A percentile compares a stretch with the other conserved stretches of the same genome.
Conservation (phyloP, 345 rosid species). For the Sapria himalayana region DNA sequence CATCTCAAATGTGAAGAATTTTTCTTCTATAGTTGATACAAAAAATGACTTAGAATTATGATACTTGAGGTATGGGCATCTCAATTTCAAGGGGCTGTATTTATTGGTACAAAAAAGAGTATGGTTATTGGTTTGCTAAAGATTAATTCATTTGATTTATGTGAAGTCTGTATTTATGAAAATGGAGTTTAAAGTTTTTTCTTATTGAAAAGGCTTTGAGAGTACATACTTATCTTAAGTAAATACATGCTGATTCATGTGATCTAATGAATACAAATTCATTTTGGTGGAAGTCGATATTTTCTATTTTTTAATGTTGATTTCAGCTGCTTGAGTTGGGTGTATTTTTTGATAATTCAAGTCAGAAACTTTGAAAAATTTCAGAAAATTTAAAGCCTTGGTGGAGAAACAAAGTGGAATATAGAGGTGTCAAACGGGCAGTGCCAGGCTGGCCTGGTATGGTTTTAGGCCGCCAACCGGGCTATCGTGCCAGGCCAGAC, state of each 20-base stretch:
- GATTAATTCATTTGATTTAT: slow-evolving; percentile 1
- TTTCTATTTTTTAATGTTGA: slow-evolving; percentile 3
- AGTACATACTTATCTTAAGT: background rate
- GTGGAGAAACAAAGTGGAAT: slow-evolving; percentile 1
- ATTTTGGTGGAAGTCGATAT: background rate
- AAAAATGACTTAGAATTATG: background rate
- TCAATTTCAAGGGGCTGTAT: background rate
- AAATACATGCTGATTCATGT: background rate
- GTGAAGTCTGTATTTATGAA: background rate
- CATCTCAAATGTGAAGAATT: background rate
- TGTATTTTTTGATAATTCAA: background rate
- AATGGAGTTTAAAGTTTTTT: background rate
- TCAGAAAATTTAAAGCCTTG: background rate
- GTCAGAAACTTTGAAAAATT: slow-evolving; percentile 3
- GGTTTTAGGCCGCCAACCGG: too few relatives aligned
- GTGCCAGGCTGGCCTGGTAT: too few relatives aligned
- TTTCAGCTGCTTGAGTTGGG: background rate
- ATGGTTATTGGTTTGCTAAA: slow-evolving; percentile 1
- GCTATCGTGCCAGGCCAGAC: too few relatives aligned
- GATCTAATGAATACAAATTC: background rate
- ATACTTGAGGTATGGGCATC: slow-evolving; percentile 4
- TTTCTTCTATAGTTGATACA: background rate
- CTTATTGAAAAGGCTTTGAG: slow-evolving; percentile 5
- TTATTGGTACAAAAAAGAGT: too few relatives aligned
- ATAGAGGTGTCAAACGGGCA: too few relatives aligned